These are phyloP conservation scores for Leccinum variicolor DNA, from an alignment of 768 basidiomycete species.

Conservation along the genomic window DNA sequence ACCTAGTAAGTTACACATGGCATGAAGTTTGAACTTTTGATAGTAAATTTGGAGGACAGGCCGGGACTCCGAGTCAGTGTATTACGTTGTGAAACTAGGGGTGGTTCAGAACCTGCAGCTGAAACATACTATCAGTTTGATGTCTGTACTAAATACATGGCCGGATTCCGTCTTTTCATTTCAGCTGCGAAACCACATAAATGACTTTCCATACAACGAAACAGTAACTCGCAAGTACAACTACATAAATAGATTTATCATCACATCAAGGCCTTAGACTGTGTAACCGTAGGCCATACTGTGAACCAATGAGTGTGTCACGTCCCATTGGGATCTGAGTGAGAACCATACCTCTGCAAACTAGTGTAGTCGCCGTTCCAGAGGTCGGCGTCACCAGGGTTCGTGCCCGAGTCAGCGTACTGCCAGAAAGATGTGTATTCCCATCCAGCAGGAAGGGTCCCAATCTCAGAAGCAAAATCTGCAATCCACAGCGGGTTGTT, in stretches of 20 bases:
- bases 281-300: slow-evolving; percentile 22
- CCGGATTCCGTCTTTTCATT: not conserved
- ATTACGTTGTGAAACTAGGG: no score
- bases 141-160: not conserved
- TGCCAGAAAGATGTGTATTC: slow-evolving; percentile 57
- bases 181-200: not conserved
- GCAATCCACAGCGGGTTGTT: slow-evolving; percentile 65
- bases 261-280: not conserved
- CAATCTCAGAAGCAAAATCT: slow-evolving; percentile 44
- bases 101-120: no score
- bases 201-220: not conserved
- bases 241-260: not conserved
- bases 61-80: no score
- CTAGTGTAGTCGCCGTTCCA: slow-evolving; percentile 53
- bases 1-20: no score
- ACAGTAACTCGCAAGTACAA: not conserved
- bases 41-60: no score
- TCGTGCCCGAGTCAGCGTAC: slow-evolving; percentile 51
- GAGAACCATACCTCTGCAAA: slow-evolving; percentile 33
- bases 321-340: not conserved
- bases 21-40: no score
- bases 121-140: no score
- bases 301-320: not conserved
- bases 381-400: slow-evolving; percentile 55
- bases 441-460: slow-evolving; percentile 60